Conservation (phyloP, 352 stramenopile species). For the Paralagenidium karlingii region DNA sequence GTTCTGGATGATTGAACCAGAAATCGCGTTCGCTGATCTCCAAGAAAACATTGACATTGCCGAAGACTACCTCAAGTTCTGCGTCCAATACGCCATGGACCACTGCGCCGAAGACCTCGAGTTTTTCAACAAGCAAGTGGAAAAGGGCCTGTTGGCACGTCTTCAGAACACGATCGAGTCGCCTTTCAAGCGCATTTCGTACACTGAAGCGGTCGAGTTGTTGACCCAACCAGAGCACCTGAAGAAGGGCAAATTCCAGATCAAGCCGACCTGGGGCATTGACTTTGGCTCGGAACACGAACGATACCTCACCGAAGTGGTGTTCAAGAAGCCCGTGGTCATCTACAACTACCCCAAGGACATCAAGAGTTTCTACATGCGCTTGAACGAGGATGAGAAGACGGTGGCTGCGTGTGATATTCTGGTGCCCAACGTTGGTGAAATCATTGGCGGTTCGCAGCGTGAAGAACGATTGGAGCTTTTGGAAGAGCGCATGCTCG, state of each 20-base stretch:
- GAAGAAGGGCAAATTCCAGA: slow-evolving; percentile 80
- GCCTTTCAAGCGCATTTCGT: slow-evolving; percentile 80
- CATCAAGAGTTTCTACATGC: slow-evolving; percentile 99
- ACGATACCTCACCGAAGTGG: slow-evolving; percentile 89
- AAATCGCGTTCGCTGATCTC: slow-evolving; percentile 85
- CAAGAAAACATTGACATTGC: slow-evolving; percentile 91
- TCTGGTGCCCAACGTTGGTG: slow-evolving; percentile 92
- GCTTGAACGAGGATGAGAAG: slow-evolving; percentile 94
- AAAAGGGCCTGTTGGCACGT: slow-evolving; percentile 79
- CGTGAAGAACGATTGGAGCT: slow-evolving; percentile 91
- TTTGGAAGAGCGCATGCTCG: slow-evolving; percentile 58
- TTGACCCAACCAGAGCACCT: slow-evolving; percentile 76
- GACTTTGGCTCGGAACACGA: slow-evolving; percentile 97
- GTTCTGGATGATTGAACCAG: slow-evolving; percentile 98
- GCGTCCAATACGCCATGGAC: slow-evolving; percentile 86
- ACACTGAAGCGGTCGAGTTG: slow-evolving; percentile 91
- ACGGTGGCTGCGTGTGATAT: slow-evolving; percentile 97
- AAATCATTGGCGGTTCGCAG: slow-evolving; percentile 97
- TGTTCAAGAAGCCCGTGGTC: slow-evolving; percentile 88
- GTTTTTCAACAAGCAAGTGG: slow-evolving; percentile 91
- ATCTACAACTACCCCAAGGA: slow-evolving; percentile 98
- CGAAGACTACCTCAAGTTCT: slow-evolving; percentile 95
- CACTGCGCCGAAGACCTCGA: slow-evolving; percentile 87
- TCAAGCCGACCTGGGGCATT: slow-evolving; percentile 88
- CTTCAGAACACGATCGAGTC: slow-evolving; percentile 28